Base-by-base conservation (phyloP, 495 filamentous ascomycete genomes). In the Astrothelium subdiscretum region DNA sequence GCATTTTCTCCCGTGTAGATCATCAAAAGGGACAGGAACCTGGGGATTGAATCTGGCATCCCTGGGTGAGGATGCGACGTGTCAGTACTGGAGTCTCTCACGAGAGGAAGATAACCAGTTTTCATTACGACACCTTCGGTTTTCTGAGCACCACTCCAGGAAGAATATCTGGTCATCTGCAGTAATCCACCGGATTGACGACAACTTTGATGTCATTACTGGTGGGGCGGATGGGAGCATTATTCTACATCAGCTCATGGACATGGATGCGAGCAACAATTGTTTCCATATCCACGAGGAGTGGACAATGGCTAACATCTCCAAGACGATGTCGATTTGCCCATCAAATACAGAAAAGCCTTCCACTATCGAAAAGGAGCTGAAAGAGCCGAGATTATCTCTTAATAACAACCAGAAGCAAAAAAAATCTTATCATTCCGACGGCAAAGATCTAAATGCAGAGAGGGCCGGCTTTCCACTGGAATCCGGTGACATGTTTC, bases 161-260 rank as follows among this genome's bases (percentile, higher is more conserved):
- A 97, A 97, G 71, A 89, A 96, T 68, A 85, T 97, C n/a, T 97
- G 91, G 91, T 86, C 90, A 1, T 73, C 83, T 29, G 83, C 82
- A 12, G 68, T 87, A 10, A 65, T 66, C n/a, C 65, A 35, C 15
- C 60, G 59, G 5, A 65, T 65, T 8, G 62, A 68, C 31, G 63
- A 72, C 6, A 70, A 67, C 12, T 60, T 71, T 1, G 58, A 82
- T 0, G 70, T 95, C 63, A 84, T 84, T n/a, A 92, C 88, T 43
- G 94, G 92, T 1, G 94, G 90, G n/a, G 85, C 87, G 22, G 94
- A 98, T 76, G 88, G 91, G 31, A 67, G 67, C 13, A 70, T 76
- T 32, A 64, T 64, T 13, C n/a, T 65, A 3, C 32, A 59, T 57
- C 11, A 5, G 4, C 4, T 3, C 38, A 4, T 13, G 4, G 38